A percentile compares a stretch with the other conserved stretches of the same genome.
These are phyloP conservation scores for Anthracocystis walkeri DNA, from an alignment of 1,284 basidiomycete genomes.

Conservation along the genomic window DNA sequence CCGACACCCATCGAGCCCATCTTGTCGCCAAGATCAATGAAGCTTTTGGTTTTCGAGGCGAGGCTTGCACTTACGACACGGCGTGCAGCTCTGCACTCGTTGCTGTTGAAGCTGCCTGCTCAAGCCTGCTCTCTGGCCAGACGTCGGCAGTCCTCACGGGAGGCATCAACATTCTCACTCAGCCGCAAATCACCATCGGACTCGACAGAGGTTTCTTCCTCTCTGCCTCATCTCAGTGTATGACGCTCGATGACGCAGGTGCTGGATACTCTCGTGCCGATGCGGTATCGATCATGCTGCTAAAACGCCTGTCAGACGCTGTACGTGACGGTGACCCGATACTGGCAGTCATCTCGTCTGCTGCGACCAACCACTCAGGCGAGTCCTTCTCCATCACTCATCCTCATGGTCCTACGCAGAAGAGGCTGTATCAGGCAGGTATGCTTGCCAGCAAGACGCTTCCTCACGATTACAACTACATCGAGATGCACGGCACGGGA, in stretches of 20 bases:
- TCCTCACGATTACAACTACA: slow-evolving; percentile 35
- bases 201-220: slow-evolving; percentile 57
- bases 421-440: slow-evolving; percentile 37
- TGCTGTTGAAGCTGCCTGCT: slow-evolving; percentile 53
- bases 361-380: slow-evolving; percentile 53
- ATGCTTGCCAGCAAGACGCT: slow-evolving; percentile 40
- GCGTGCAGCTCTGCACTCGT: slow-evolving; percentile 54
- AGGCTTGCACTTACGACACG: slow-evolving; percentile 50
- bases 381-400: slow-evolving; percentile 56
- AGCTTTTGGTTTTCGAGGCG: slow-evolving; percentile 45
- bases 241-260: slow-evolving; percentile 50
- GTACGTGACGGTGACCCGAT: slow-evolving; percentile 48
- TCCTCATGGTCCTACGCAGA: slow-evolving; percentile 49
- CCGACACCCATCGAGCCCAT: slow-evolving; percentile 44
- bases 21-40: slow-evolving; percentile 39
- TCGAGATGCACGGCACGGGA: slow-evolving; percentile 57
- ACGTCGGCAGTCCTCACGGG: slow-evolving; percentile 41
- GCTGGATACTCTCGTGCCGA: slow-evolving; percentile 53
- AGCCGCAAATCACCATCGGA: slow-evolving; percentile 56
- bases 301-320: slow-evolving; percentile 50
- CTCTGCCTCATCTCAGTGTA: slow-evolving; percentile 50
- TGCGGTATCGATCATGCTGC: slow-evolving; percentile 46
- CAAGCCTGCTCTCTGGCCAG: slow-evolving; percentile 29
- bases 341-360: slow-evolving; percentile 43
- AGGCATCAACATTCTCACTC: slow-evolving; percentile 53